Evolutionary conservation across 148 eudicot species (phyloP).

Genomic region (Linanthus parryae): DNA sequence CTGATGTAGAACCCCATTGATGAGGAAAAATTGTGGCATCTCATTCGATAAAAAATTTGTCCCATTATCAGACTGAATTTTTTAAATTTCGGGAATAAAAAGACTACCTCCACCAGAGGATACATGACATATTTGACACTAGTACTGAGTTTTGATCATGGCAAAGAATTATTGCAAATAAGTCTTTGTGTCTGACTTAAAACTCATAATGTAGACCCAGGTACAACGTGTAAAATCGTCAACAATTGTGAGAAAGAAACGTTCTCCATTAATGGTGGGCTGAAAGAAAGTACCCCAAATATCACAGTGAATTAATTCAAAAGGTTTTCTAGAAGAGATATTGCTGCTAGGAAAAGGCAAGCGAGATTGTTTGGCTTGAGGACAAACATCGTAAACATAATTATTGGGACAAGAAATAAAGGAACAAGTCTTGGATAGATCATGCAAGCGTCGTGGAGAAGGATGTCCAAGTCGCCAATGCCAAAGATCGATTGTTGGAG

Average conservation of each 20-base stretch:
- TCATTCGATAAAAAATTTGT: not conserved
- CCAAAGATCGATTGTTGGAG: too few relatives aligned
- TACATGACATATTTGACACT: too few relatives aligned
- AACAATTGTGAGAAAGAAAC: not conserved
- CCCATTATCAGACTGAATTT: not conserved
- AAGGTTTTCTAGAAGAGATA: not conserved
- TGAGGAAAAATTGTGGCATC: not conserved
- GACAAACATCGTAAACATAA: slow-evolving; percentile 3
- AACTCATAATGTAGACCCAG: not conserved
- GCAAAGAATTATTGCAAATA: not conserved
- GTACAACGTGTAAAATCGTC: not conserved
- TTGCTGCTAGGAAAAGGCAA: not conserved
- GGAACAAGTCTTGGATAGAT: too few relatives aligned
- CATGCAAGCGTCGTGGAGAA: too few relatives aligned
- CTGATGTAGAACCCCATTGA: not conserved
- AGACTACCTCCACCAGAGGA: too few relatives aligned
- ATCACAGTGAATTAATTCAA: slow-evolving; percentile 2
- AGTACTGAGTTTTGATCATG: not conserved
- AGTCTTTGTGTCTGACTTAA: not conserved
- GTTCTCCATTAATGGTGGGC: not conserved
- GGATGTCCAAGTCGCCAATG: too few relatives aligned
- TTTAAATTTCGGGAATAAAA: not conserved
- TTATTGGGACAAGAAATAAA: too few relatives aligned
- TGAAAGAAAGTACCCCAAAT: not conserved
- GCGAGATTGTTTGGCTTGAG: not conserved